Percentiles rank a stretch among this genome's conserved stretches.
Conservation (phyloP, 106 monocot species). For the Allium cepa region DNA sequence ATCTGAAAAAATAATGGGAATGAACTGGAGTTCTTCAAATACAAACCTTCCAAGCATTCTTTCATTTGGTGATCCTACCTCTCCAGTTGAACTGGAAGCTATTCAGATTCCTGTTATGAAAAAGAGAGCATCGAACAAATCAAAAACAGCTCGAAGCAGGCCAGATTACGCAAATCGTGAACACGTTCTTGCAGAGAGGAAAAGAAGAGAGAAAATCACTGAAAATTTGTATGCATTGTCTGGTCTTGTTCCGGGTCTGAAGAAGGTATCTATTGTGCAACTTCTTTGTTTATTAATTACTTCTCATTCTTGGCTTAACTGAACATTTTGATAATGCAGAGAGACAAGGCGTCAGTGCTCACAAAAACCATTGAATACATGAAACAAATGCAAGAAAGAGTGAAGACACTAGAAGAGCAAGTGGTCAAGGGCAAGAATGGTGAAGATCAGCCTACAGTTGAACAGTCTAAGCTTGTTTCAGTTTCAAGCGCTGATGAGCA, state of each 20-base stretch:
- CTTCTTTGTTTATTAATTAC: background rate
- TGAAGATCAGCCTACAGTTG: background rate
- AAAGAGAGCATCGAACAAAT: background rate
- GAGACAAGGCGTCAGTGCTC: constrained; percentile 1
- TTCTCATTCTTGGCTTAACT: background rate
- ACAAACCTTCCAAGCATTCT: background rate
- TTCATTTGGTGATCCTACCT: background rate
- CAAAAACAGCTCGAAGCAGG: background rate
- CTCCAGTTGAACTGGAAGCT: background rate
- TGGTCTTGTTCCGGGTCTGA: background rate
- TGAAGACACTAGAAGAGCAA: constrained; percentile 1
- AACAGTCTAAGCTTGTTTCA: background rate
- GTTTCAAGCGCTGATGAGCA: background rate
- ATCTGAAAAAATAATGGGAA: background rate
- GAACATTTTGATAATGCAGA: background rate
- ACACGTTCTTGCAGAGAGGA: constrained; percentile 4
- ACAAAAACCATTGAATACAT: background rate
- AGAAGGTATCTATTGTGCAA: background rate
- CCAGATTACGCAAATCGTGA: background rate
- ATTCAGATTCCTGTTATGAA: background rate
- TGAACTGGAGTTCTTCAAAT: background rate
- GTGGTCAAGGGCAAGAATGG: background rate
- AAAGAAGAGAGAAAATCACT: background rate
- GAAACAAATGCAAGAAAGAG: background rate
- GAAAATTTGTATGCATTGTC: background rate